Percentiles rank a stretch among this genome's conserved stretches.
These are phyloP conservation scores for Aspergillus sp. DNA, from an alignment of 2,329 filamentous ascomycete species.

Conservation along the genomic window DNA sequence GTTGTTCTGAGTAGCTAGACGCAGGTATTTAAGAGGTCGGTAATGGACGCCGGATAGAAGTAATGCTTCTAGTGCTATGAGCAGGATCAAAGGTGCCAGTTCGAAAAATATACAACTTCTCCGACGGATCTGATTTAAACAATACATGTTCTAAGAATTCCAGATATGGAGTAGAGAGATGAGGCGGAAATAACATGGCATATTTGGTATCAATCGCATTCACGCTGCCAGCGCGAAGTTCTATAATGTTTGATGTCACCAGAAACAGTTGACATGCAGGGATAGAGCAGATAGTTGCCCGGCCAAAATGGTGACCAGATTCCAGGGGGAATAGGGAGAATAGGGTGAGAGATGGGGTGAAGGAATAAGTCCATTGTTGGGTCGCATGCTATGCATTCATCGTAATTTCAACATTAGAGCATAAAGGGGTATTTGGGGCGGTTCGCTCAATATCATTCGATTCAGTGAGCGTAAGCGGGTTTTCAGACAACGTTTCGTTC, in stretches of 20 bases:
- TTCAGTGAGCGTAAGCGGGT: constrained; percentile 30
- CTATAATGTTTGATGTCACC: neutral
- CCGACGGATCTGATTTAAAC: neutral
- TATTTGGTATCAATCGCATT: neutral
- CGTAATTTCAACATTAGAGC: constrained; percentile 28
- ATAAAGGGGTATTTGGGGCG: constrained; percentile 23
- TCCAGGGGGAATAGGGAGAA: neutral
- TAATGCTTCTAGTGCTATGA: neutral
- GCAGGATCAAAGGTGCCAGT: too few species aligned
- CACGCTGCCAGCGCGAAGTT: neutral
- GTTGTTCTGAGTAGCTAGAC: neutral
- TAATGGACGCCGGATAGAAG: neutral
- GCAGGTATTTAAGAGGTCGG: neutral
- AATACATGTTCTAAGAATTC: neutral
- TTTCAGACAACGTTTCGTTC: constrained; percentile 34
- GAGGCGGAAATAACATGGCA: neutral
- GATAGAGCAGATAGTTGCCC: too few species aligned
- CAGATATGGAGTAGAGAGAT: neutral
- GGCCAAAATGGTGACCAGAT: neutral
- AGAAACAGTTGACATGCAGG: neutral
- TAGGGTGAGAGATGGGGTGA: neutral
- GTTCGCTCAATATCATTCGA: constrained; percentile 22
- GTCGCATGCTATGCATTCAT: constrained; percentile 30
- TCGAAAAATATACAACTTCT: neutral
- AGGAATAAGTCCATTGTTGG: neutral